A percentile compares a stretch with the other conserved stretches of the same genome.
These are phyloP conservation scores for Alisma plantagoaquatica DNA, from an alignment of 106 monocot genomes.

Conservation along the genomic window DNA sequence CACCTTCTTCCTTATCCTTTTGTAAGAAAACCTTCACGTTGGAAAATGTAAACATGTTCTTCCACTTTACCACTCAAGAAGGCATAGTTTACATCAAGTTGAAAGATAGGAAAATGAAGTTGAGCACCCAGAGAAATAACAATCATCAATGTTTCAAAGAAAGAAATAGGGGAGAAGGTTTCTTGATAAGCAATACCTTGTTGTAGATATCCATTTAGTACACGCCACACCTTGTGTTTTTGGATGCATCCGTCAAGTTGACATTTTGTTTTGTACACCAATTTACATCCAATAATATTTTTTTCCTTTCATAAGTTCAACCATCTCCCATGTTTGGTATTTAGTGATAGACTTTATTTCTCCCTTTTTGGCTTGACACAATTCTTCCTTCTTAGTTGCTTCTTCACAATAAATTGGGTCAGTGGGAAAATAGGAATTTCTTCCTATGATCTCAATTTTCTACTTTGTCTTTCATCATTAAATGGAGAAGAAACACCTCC, in stretches of 20 bases:
- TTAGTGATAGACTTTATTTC: neutral
- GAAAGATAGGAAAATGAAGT: neutral
- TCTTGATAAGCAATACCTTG: neutral
- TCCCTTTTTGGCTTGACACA: neutral
- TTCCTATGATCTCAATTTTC: too few relatives aligned
- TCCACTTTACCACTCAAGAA: neutral
- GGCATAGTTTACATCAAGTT: conserved; percentile 1
- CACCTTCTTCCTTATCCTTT: neutral
- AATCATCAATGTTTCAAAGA: neutral
- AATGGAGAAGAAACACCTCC: too few relatives aligned
- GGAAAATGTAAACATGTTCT: neutral
- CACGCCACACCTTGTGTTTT: neutral
- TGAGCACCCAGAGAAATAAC: neutral
- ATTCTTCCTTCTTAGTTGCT: neutral
- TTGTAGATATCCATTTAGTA: conserved; percentile 1
- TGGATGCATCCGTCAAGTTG: neutral
- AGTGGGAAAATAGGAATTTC: too few relatives aligned
- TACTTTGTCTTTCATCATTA: too few relatives aligned
- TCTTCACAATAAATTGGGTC: too few relatives aligned
- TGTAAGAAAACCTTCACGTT: neutral
- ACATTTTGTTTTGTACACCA: neutral
- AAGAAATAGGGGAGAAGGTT: neutral
- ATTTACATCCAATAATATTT: neutral
- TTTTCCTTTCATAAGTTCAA: neutral
- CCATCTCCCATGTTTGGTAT: neutral